Evolutionary conservation across 352 stramenopile species (phyloP), one percentile per base, ranked within the genome.

Genomic region (Phytophthora fragariaefolia): DNA sequence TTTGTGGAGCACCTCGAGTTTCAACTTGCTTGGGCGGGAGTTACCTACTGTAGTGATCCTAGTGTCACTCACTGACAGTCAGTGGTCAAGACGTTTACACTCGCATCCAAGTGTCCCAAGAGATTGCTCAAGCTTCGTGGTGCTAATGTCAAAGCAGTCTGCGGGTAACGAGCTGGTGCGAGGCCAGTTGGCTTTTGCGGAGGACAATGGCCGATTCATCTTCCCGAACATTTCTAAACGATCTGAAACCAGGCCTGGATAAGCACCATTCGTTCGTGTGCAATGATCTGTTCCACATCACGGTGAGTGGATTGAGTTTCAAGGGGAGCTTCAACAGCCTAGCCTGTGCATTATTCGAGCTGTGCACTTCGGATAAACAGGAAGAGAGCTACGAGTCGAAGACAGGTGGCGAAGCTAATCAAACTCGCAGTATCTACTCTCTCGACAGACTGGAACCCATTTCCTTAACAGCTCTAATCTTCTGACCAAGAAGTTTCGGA

Each of bases 191-290:
- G 85, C 83, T 12, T 92, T 91, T 55, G 85, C 85, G 0, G 83
- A 94, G 58, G 85, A 94, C 62, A 94, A 94, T 57, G 71, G 71
- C 0, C 82, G 82, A 0, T 76, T 80, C 5, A 92, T 95, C 58
- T 91, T 90, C 59, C 87, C 87, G n/a, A 0, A 50, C 93, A 7
- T 68, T 90, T 18, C 58, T 92, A n/a, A 90, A 90, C 27, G 79
- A 92, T 10, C n/a, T 92, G 8, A 69, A 84, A 22, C 67, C 89
- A 6, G 82, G 78, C 4, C 71, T 90, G 15, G 82, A 91, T 65
- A 86, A 91, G 49, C 75, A 76, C 8, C 93, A 94, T 53, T 83
- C 86, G 8, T 73, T 94, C 1, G 80, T 87, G 17, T 74, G 84
- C 9, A 91, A 72, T 26, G 77, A 92, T 20, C 49, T 94, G 9